A percentile compares a stretch with the other conserved stretches of the same genome.
Evolutionary conservation across 2,329 filamentous ascomycete species (phyloP).

Genomic region (Ophiostoma pallidulum): DNA sequence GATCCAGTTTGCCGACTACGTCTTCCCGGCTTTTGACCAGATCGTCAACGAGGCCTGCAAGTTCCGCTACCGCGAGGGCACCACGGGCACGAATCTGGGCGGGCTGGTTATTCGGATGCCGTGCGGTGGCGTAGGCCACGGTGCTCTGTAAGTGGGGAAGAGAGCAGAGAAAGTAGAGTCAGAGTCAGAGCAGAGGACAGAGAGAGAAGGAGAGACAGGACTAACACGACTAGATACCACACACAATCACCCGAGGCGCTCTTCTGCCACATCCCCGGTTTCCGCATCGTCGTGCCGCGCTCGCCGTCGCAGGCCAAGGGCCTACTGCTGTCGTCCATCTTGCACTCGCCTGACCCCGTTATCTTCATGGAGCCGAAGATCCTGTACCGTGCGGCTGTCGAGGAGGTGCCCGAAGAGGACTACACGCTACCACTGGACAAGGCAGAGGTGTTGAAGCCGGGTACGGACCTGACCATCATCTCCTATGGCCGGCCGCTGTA

Average conservation of each 20-base stretch:
- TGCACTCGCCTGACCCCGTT: conserved; percentile 75
- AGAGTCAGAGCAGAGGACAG: no score
- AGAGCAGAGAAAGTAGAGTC: no score
- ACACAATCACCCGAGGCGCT: conserved; percentile 82
- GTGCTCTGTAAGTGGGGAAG: no score
- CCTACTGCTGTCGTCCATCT: conserved; percentile 65
- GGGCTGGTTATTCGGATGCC: conserved; percentile 86
- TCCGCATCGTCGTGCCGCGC: conserved; percentile 76
- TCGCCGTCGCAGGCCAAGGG: conserved; percentile 86
- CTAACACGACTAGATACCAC: no score
- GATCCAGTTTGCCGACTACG: conserved; percentile 92
- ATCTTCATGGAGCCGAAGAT: conserved; percentile 94
- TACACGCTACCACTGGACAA: conserved; percentile 81
- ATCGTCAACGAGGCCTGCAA: conserved; percentile 91
- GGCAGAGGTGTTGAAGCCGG: conserved; percentile 73
- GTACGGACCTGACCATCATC: conserved; percentile 71
- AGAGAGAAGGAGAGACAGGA: no score
- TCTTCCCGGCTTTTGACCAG: conserved; percentile 88
- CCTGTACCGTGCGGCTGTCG: conserved; percentile 80
- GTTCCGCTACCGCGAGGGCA: conserved; percentile 65
- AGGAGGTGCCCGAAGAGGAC: conserved; percentile 73
- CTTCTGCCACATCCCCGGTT: conserved; percentile 78
- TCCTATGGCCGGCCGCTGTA: conserved; percentile 89
- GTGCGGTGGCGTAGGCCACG: conserved; percentile 80
- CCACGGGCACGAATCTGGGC: conserved; percentile 52